Percentiles rank a stretch among this genome's conserved stretches.
Conservation (phyloP, 495 filamentous ascomycete genomes). For the Bacidia gigantensis region DNA sequence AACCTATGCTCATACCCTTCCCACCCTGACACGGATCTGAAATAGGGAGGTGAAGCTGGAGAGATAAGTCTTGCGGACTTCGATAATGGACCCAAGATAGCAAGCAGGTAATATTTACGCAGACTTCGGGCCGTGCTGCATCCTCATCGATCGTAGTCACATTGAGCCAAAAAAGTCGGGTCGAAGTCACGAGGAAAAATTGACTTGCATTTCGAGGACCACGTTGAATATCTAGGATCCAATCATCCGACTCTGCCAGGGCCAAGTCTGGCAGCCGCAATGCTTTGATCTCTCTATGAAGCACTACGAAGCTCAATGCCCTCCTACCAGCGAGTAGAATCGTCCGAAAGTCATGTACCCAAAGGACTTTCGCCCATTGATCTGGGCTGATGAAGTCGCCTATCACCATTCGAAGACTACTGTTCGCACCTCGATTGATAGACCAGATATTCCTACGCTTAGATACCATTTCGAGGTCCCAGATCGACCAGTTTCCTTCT, state of each 20-base stretch:
- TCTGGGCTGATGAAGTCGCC: slow-evolving; percentile 18
- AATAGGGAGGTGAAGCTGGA: slow-evolving; percentile 24
- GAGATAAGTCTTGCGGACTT: slow-evolving; percentile 32
- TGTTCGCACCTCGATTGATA: slow-evolving; percentile 5
- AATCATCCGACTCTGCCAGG: slow-evolving; percentile 28
- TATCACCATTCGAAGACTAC: neutral
- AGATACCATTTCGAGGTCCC: slow-evolving; percentile 44
- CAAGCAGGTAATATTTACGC: slow-evolving; percentile 15
- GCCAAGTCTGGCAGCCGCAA: slow-evolving; percentile 26
- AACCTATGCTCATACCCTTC: neutral
- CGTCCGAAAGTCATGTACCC: slow-evolving; percentile 31
- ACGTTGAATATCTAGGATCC: slow-evolving; percentile 40
- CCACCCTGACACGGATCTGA: slow-evolving; percentile 22
- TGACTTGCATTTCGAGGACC: slow-evolving; percentile 34
- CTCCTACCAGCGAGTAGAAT: slow-evolving; percentile 35
- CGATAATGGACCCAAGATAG: slow-evolving; percentile 34
- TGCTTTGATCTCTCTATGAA: slow-evolving; percentile 16
- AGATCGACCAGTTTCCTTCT: slow-evolving; percentile 60
- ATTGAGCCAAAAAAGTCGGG: slow-evolving; percentile 31
- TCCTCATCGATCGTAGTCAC: slow-evolving; percentile 8
- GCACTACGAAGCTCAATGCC: slow-evolving; percentile 26
- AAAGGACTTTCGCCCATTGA: slow-evolving; percentile 40
- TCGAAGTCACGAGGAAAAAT: slow-evolving; percentile 43
- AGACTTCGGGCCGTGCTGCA: slow-evolving; percentile 7
- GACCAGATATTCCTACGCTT: slow-evolving; percentile 21